Percentiles rank a stretch among this genome's conserved stretches.
Conservation (phyloP, 768 basidiomycete genomes). For the Rhodotorula paludigena region DNA sequence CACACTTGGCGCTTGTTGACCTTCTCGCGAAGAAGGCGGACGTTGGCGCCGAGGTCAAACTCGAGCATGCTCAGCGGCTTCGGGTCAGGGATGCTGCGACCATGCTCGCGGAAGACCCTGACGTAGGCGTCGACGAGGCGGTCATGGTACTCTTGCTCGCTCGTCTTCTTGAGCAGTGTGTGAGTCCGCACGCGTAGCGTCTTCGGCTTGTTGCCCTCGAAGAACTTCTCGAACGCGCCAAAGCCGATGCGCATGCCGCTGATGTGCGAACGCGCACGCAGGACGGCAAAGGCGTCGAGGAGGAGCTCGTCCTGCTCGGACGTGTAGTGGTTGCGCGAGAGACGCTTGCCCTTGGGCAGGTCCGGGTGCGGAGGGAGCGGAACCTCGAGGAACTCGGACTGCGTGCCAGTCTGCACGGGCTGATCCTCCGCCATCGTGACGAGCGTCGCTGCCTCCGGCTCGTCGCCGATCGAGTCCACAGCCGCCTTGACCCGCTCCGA, state of each 20-base stretch:
- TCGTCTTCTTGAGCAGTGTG: constrained; percentile 46
- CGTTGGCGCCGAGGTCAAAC: constrained; percentile 74
- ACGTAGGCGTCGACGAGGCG: constrained; percentile 78
- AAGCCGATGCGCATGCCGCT: constrained; percentile 54
- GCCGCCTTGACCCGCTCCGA: background rate
- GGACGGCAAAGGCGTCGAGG: constrained; percentile 74
- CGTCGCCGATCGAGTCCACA: background rate
- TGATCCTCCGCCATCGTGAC: background rate
- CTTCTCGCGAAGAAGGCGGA: constrained; percentile 71
- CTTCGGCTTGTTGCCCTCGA: constrained; percentile 66
- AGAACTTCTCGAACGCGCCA: constrained; percentile 69
- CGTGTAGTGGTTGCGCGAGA: constrained; percentile 72
- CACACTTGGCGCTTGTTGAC: constrained; percentile 83
- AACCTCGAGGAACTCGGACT: constrained; percentile 24
- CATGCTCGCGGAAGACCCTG: constrained; percentile 62
- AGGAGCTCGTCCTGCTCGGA: constrained; percentile 81
- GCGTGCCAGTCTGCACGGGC: constrained; percentile 9
- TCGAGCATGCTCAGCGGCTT: constrained; percentile 63
- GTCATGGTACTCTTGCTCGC: constrained; percentile 68
- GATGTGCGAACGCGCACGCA: constrained; percentile 68
- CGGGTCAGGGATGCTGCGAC: constrained; percentile 71
- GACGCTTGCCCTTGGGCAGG: constrained; percentile 47
- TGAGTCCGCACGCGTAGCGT: constrained; percentile 52
- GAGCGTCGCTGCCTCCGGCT: background rate
- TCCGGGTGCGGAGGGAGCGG: constrained; percentile 7